Base-by-base conservation (phyloP, 129 eudicot species). In the Calendula officinalis region DNA sequence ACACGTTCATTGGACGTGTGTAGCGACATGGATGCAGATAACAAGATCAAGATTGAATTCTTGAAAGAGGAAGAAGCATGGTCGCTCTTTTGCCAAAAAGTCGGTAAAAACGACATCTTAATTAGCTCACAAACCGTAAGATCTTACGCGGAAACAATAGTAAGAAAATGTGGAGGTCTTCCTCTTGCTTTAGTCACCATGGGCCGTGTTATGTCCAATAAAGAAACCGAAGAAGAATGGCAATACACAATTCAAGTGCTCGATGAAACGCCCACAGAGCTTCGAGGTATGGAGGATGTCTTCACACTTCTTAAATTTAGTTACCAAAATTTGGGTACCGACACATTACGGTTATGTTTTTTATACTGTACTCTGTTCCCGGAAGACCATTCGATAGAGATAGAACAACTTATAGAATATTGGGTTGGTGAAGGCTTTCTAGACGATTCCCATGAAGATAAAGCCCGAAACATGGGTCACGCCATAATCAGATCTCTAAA, bases 141-240 rank as follows among this genome's bases (percentile, higher is more conserved):
- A 5, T 33, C 35, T 42, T 69, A 41, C 45, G 74, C 82, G n/a
- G 47, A 73, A 48, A 54, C 53, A 3, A 63, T 81, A 17, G 70
- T 68, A 7, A 44, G 53, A 33, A 62, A 63, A 56, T 81, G 86
- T 37, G 73, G 80, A 14, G 86, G 86, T 54, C 68, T 63, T 38
- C 86, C 86, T 12, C 86, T 81, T 61, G 82, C 86, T 10, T 30
- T 81, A n/a, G 57, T 81, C 55, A 81, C 86, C 12, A 66, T 65
- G 41, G 80, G 82, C 27, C 41, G 78, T 39, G 80, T 78, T 8
- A 77, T 77, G 82, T 57, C 82, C 8, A 63, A 60, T 6, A 77
- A 67, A 41, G 69, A 56, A 49, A 64, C 69, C 0, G 68, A 65
- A 47, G 79, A 58, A 7, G 80, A 77, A 36, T 68, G 86, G 79